Percentiles rank a stretch among this genome's conserved stretches.
These are phyloP conservation scores for Pseudodiploospora longispora DNA, from an alignment of 2,329 filamentous ascomycete genomes.

Conservation along the genomic window DNA sequence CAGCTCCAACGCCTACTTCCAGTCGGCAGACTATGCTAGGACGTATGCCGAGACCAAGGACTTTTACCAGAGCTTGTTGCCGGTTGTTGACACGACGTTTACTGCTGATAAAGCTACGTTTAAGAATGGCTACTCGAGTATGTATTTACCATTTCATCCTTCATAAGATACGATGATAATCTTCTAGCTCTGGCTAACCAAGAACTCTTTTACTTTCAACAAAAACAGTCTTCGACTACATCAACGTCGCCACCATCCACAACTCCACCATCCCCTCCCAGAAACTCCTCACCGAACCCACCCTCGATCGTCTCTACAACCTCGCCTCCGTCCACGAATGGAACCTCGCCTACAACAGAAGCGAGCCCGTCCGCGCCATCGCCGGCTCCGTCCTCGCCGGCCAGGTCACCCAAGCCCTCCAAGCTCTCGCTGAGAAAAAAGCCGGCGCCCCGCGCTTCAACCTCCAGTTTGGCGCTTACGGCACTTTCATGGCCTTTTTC, in stretches of 20 bases:
- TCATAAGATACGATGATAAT: too few relatives aligned
- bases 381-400: conserved; percentile 49
- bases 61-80: conserved; percentile 49
- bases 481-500: conserved; percentile 55
- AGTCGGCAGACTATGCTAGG: conserved; percentile 35
- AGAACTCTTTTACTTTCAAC: not conserved
- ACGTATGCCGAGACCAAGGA: conserved; percentile 44
- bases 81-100: conserved; percentile 48
- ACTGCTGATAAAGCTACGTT: conserved; percentile 38
- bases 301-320: conserved; percentile 56
- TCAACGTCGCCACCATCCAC: conserved; percentile 54
- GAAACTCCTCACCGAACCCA: conserved; percentile 50
- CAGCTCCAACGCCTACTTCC: conserved; percentile 48
- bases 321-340: conserved; percentile 76
- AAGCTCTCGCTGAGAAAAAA: conserved; percentile 37
- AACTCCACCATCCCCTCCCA: conserved; percentile 50
- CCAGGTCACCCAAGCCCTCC: conserved; percentile 45
- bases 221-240: conserved; percentile 46
- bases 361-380: conserved; percentile 55
- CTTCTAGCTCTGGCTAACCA: not conserved
- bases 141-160: conserved; percentile 15
- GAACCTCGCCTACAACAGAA: conserved; percentile 72
- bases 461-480: conserved; percentile 55
- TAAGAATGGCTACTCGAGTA: conserved; percentile 55
- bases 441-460: conserved; percentile 32